Evolutionary conservation across 805 yeast genomes (phyloP).

Genomic region (Saturnispora diversa): DNA sequence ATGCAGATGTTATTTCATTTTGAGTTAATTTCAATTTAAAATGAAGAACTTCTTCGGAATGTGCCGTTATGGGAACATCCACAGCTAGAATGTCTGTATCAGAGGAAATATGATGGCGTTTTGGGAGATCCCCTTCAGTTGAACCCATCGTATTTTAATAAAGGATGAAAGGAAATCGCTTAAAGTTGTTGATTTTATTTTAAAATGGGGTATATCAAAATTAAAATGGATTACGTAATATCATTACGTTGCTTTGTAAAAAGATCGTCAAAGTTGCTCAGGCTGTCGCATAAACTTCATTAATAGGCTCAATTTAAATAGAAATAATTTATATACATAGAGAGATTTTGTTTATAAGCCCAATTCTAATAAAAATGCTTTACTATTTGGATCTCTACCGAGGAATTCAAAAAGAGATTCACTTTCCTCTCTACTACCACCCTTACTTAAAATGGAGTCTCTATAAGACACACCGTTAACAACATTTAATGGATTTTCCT

Average conservation of each 20-base stretch:
- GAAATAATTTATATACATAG: too few species aligned
- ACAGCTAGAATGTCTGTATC: conserved; percentile 16
- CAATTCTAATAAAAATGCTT: conserved; percentile 64
- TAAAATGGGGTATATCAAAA: too few species aligned
- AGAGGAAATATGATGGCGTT: conserved; percentile 12
- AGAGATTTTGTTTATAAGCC: conserved; percentile 29
- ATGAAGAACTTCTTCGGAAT: conserved; percentile 14
- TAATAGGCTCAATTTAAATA: too few species aligned
- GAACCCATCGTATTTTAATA: background rate
- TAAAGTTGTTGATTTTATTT: too few species aligned
- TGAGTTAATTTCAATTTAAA: conserved; percentile 18
- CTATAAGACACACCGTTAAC: conserved; percentile 59
- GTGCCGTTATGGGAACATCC: conserved; percentile 13
- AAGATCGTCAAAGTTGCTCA: too few species aligned
- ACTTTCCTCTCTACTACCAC: conserved; percentile 66
- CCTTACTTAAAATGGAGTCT: conserved; percentile 58
- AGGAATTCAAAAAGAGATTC: conserved; percentile 56
- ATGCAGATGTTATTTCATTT: conserved; percentile 55
- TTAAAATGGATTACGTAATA: background rate
- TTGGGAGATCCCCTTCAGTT: conserved; percentile 9
- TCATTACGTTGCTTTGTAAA: background rate
- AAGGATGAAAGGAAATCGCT: too few species aligned
- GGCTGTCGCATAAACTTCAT: too few species aligned
- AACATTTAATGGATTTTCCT: conserved; percentile 56
- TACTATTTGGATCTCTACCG: conserved; percentile 68